Percentiles rank a stretch among this genome's conserved stretches.
These are phyloP conservation scores for Striga asiatica DNA, from an alignment of 257 asterid genomes.

Conservation along the genomic window DNA sequence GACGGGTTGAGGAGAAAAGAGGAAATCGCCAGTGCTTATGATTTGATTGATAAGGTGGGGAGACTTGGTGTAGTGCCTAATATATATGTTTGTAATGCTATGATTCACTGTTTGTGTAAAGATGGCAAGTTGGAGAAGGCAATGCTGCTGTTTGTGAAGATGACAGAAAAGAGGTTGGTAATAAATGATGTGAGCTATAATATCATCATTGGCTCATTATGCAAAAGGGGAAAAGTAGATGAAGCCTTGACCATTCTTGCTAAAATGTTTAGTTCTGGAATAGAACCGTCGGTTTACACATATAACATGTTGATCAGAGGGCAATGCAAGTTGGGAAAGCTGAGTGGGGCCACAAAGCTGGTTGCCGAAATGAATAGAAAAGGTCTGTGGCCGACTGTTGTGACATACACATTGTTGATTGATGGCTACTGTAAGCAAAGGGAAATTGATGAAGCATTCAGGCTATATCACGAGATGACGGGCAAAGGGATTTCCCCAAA, in stretches of 20 bases:
- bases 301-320: constrained; percentile 70
- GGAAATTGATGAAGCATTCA: constrained; percentile 52
- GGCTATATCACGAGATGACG: constrained; percentile 69
- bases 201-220: constrained; percentile 44
- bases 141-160: constrained; percentile 36
- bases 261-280: constrained; percentile 44
- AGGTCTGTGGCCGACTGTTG: constrained; percentile 69
- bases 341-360: constrained; percentile 36
- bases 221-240: constrained; percentile 58
- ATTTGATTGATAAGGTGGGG: constrained; percentile 43
- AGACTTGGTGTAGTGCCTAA: constrained; percentile 52
- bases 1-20: constrained; percentile 74
- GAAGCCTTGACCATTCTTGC: constrained; percentile 38
- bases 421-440: constrained; percentile 68
- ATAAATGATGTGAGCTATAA: constrained; percentile 55
- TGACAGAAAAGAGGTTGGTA: constrained; percentile 47
- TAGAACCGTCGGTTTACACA: constrained; percentile 39
- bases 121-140: constrained; percentile 50
- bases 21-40: constrained; percentile 36
- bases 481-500: constrained; percentile 71
- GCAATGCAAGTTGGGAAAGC: constrained; percentile 59
- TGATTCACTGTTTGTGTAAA: constrained; percentile 59
- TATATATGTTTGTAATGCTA: constrained; percentile 64
- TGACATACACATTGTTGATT: constrained; percentile 76
- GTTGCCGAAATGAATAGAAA: constrained; percentile 41